These are phyloP conservation scores for Colletotrichum spinosum DNA, from an alignment of 2,329 filamentous ascomycete species.

Conservation along the genomic window DNA sequence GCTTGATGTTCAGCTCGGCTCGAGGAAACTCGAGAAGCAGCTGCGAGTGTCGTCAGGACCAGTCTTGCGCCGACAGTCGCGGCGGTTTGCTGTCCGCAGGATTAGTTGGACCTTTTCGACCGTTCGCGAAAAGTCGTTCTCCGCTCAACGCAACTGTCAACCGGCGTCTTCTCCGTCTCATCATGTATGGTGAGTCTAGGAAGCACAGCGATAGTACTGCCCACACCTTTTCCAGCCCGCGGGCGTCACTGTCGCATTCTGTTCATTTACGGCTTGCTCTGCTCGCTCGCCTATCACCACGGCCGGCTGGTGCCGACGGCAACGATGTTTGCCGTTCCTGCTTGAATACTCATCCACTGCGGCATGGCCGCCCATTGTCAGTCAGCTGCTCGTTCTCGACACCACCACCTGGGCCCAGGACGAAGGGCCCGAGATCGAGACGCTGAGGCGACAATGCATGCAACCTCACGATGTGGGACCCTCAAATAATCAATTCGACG, in stretches of 20 bases:
- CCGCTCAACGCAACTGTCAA: slow-evolving; percentile 3
- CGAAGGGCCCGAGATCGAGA: slow-evolving; percentile 29
- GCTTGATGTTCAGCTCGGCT: slow-evolving; percentile 6
- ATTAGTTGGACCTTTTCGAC: slow-evolving; percentile 20
- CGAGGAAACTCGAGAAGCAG: background rate
- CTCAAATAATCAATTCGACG: background rate
- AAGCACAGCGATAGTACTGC: slow-evolving; percentile 18
- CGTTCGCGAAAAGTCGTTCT: slow-evolving; percentile 8
- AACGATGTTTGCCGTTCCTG: slow-evolving; percentile 9
- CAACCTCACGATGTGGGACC: slow-evolving; percentile 16
- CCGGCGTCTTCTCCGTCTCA: background rate
- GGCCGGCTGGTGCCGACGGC: slow-evolving; percentile 26
- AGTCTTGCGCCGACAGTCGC: slow-evolving; percentile 13
- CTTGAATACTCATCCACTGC: slow-evolving; percentile 6
- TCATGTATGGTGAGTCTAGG: background rate
- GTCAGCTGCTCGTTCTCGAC: slow-evolving; percentile 1
- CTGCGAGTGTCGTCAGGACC: background rate
- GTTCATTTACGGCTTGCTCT: slow-evolving; percentile 21
- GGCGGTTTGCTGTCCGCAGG: slow-evolving; percentile 23
- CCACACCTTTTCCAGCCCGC: slow-evolving; percentile 12
- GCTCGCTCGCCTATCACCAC: slow-evolving; percentile 8
- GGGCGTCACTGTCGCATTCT: slow-evolving; percentile 17
- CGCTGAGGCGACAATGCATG: slow-evolving; percentile 11
- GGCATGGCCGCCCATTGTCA: background rate
- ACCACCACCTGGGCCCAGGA: slow-evolving; percentile 11